Conservation (phyloP, 2,329 filamentous ascomycete genomes). For the Pseudogymnoascus sp. region DNA sequence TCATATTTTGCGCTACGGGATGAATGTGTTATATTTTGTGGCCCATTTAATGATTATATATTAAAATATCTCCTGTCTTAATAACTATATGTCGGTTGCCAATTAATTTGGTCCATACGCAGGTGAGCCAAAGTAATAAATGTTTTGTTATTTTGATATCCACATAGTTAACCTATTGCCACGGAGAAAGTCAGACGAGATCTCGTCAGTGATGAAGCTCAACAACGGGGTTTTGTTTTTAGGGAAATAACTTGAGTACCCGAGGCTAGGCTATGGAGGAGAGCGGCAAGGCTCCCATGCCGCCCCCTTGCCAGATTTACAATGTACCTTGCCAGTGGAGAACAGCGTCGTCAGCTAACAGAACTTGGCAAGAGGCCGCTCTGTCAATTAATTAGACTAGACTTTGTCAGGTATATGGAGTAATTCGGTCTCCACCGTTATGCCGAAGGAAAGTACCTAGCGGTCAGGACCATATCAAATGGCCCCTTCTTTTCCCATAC, state of each 20-base stretch:
- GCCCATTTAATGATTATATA: neutral
- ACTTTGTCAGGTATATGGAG: neutral
- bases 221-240: too few relatives aligned
- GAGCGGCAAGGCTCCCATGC: too few relatives aligned
- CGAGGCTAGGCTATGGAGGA: too few relatives aligned
- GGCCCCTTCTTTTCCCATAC: neutral
- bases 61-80: neutral
- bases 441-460: neutral
- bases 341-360: neutral
- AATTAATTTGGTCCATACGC: neutral
- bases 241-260: too few relatives aligned
- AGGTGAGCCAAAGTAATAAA: neutral
- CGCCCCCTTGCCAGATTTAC: too few relatives aligned
- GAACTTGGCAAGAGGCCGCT: neutral
- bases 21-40: neutral
- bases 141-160: neutral
- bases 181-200: too few relatives aligned
- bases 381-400: neutral
- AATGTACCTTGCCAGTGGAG: neutral
- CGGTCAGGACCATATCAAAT: too few relatives aligned
- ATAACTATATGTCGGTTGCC: neutral
- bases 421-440: neutral
- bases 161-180: too few relatives aligned
- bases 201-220: too few relatives aligned
- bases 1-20: neutral